Evolutionary conservation across 2,329 filamentous ascomycete genomes (phyloP).

Genomic region (Dothideomycetes sp.): DNA sequence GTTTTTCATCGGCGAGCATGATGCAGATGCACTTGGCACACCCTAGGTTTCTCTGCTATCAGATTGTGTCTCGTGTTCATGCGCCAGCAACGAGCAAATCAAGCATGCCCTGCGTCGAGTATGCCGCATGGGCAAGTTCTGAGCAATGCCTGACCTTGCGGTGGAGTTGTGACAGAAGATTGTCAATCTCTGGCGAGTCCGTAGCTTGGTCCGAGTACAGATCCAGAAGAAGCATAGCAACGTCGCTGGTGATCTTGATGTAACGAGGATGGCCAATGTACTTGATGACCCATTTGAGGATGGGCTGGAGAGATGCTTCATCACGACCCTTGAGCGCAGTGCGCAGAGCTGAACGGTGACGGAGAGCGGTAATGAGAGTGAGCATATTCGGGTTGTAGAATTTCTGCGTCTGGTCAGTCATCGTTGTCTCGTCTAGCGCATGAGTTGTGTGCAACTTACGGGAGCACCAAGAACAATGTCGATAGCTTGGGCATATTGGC

Average conservation of each 20-base stretch:
- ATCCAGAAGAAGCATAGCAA: slow-evolving; percentile 73
- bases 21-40: too few relatives aligned
- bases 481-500: slow-evolving; percentile 65
- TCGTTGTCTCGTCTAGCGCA: slow-evolving; percentile 5
- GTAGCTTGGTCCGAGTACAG: slow-evolving; percentile 75
- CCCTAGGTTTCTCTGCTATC: too few relatives aligned
- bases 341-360: slow-evolving; percentile 77
- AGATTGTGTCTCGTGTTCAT: too few relatives aligned
- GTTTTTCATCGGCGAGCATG: too few relatives aligned
- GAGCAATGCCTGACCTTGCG: slow-evolving; percentile 65
- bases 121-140: slow-evolving; percentile 74
- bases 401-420: slow-evolving; percentile 3
- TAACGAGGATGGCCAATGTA: slow-evolving; percentile 78
- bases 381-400: slow-evolving; percentile 42
- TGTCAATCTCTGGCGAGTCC: slow-evolving; percentile 59
- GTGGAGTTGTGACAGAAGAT: slow-evolving; percentile 59
- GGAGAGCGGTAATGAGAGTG: slow-evolving; percentile 72
- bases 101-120: slow-evolving; percentile 78
- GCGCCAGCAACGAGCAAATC: slow-evolving; percentile 57
- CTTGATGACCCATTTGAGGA: slow-evolving; percentile 73
- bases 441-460: not conserved
- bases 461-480: slow-evolving; percentile 58
- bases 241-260: slow-evolving; percentile 71
- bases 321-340: slow-evolving; percentile 73
- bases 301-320: slow-evolving; percentile 69